Base-by-base conservation (phyloP, 129 eudicot species). In the Tanacetum coccineum region DNA sequence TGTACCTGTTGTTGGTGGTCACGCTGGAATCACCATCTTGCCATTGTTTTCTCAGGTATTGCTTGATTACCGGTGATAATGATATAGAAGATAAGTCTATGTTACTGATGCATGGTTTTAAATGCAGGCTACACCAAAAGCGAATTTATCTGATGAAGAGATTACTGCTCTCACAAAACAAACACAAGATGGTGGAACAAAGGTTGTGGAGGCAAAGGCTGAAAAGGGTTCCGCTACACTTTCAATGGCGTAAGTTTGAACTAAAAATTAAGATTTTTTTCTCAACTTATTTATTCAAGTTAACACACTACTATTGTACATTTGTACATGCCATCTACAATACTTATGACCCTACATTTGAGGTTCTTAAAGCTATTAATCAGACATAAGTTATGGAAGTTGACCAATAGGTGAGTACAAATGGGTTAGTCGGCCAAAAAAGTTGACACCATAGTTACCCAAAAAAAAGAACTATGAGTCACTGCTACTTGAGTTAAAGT, bases 171-270 rank as follows among this genome's bases (percentile, higher is more conserved):
- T 88, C 36, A 88, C 98, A 52, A 85, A 83, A 68, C 68, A 95
- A 73, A 92, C 98, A 32, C 98, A 92, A 74, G 95, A 88, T 74
- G 98, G 98, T 71, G 98, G 98, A 75, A 88, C 98, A 7, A 95
- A 92, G 78, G 98, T 88, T 74, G 96, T 92, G 51, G 95, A 88
- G 68, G 98, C 98, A 9, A 88, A 92, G 81, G 98, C 98, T 73
- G 98, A 96, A 80, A 92, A 92, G 85, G 96, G 96, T 63, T 92
- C 98, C 6, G 98, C 98, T 57, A 92, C 98, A 30, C 93, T 92
- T 59, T 92, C 98, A 22, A 92, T 92, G 98, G 98, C 98, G 96
- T 92, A 85, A 85, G 96, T 81, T 13, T 12, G 22, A 9, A 59
- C 18, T 25, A 4, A 59, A 12, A 26, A 25, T 45, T 14, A 21